These are phyloP conservation scores for Persicaria tinctoria DNA, from an alignment of 148 eudicot genomes.

Conservation along the genomic window DNA sequence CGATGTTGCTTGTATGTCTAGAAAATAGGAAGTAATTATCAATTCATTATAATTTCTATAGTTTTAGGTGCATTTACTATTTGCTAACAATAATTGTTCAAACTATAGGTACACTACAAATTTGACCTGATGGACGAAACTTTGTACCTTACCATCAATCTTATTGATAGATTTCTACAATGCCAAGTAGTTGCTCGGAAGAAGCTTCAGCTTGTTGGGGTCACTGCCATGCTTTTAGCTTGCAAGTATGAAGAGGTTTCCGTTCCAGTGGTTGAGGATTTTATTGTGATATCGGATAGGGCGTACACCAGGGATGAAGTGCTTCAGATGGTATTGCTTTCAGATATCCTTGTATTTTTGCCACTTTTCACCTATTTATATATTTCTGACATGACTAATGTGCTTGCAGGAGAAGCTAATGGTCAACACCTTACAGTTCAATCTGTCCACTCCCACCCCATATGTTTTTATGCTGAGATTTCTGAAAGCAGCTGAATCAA, in stretches of 20 bases:
- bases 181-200: constrained; percentile 49
- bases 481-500: constrained; percentile 69
- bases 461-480: constrained; percentile 77
- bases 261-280: constrained; percentile 68
- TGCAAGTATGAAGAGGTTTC: constrained; percentile 89
- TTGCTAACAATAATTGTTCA: background rate
- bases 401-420: constrained; percentile 57
- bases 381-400: constrained; percentile 4
- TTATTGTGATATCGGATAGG: constrained; percentile 64
- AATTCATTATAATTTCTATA: background rate
- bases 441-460: constrained; percentile 69
- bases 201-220: constrained; percentile 82
- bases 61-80: background rate
- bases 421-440: constrained; percentile 63
- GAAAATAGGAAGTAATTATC: background rate
- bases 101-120: constrained; percentile 69
- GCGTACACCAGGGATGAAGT: constrained; percentile 70
- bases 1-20: background rate
- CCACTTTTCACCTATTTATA: background rate
- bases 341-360: background rate
- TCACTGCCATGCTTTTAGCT: constrained; percentile 84
- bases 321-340: constrained; percentile 56
- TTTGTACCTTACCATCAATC: constrained; percentile 63
- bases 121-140: constrained; percentile 94
- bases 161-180: constrained; percentile 74